A percentile compares a stretch with the other conserved stretches of the same genome.
Evolutionary conservation across 176 grass and related monocot species (phyloP).

Genomic region (Triticum turgidum): DNA sequence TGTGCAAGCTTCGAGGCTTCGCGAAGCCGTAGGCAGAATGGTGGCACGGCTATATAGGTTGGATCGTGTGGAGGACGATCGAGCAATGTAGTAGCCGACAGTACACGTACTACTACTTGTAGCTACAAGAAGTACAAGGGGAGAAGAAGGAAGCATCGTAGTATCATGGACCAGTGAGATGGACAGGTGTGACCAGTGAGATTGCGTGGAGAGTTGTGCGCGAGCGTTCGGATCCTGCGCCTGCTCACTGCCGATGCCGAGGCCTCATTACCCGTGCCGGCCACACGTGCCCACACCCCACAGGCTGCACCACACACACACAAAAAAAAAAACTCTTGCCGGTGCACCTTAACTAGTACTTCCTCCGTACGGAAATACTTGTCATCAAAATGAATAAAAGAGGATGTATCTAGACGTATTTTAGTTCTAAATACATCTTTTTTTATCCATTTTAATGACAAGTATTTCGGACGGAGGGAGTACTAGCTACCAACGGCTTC

Average conservation of each 20-base stretch:
- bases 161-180: neutral
- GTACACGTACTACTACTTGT: neutral
- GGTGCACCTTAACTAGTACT: neutral
- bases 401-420: too few relatives aligned
- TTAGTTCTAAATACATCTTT: too few relatives aligned
- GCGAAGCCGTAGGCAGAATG: neutral
- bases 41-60: neutral
- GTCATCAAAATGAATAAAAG: too few relatives aligned
- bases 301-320: neutral
- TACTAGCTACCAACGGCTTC: too few relatives aligned
- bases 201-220: slow-evolving; percentile 35
- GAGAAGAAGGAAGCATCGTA: neutral
- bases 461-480: too few relatives aligned
- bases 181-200: slow-evolving; percentile 21
- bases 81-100: neutral
- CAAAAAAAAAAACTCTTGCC: neutral
- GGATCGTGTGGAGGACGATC: neutral
- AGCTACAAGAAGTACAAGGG: neutral
- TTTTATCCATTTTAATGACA: too few relatives aligned
- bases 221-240: slow-evolving; percentile 31
- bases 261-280: neutral
- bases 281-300: slow-evolving; percentile 10
- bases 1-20: neutral
- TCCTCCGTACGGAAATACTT: too few relatives aligned
- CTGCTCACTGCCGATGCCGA: neutral